Percentiles rank a stretch among this genome's conserved stretches.
Evolutionary conservation across 139 green algal genomes (phyloP).

Genomic region (Gonium pectorale): DNA sequence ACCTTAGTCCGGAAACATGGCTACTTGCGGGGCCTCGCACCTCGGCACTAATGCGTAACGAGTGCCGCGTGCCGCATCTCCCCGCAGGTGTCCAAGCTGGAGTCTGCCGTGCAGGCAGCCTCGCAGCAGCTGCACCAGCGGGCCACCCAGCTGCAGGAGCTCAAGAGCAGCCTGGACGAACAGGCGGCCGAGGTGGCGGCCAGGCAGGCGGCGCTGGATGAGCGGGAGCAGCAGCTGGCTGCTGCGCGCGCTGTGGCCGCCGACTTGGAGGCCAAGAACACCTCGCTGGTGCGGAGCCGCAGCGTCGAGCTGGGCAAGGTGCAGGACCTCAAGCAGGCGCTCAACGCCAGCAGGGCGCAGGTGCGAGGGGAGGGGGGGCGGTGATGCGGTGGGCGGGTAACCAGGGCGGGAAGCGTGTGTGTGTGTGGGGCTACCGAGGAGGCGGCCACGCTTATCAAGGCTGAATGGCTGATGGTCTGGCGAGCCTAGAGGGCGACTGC

Average conservation of each 20-base stretch:
- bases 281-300: neutral
- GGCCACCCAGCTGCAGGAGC: neutral
- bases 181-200: conserved; percentile 31
- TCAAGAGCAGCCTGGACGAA: conserved; percentile 18
- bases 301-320: conserved; percentile 32
- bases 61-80: too few species aligned
- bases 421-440: neutral
- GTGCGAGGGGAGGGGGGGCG: neutral
- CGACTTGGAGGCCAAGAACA: conserved; percentile 28
- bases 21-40: too few species aligned
- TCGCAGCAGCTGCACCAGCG: conserved; percentile 15
- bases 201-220: conserved; percentile 23
- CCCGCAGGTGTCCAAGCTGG: conserved; percentile 42
- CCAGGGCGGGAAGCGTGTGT: neutral
- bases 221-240: conserved; percentile 29
- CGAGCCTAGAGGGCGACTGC: too few species aligned
- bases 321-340: conserved; percentile 46
- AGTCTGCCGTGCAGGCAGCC: conserved; percentile 2
- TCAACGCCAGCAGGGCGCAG: conserved; percentile 35
- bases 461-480: too few species aligned
- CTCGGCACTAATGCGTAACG: too few species aligned
- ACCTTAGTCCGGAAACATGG: too few species aligned
- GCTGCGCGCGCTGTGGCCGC: neutral
- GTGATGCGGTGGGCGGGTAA: neutral
- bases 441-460: too few species aligned